Base-by-base conservation (phyloP, 805 yeast species). In the Metschnikowia noctiluminum region DNA sequence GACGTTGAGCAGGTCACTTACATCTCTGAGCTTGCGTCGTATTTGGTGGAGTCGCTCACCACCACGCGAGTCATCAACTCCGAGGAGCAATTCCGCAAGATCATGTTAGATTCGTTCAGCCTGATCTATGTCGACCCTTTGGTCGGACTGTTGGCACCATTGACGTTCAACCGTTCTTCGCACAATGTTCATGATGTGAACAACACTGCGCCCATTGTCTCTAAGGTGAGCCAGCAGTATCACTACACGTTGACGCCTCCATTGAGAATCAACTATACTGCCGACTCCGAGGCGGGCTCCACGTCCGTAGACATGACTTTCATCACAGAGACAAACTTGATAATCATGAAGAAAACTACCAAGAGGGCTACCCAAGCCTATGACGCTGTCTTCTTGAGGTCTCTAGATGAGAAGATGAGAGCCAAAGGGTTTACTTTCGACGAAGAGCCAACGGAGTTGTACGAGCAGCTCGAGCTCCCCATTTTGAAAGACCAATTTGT, bases 91-190 rank as follows among this genome's bases (percentile, higher is more conserved):
- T 64, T 66, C 53, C 64, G 75, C 30, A 63, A 64, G 39, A 59
- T 63, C 44, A 55, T 73, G 38, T 57, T 69, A 54, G 69, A 62
- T 40, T 62, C 66, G 49, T 62, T 73, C 49, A 62, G 61, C 39
- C 63, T 65, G 46, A 65, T 70, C 40, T 73, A 64, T 53, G 54
- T 71, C 14, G 75, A 72, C 42, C 76, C 75, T 8, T 62, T 71
- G 42, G 58, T 72, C 45, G 77, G 74, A 27, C 58, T 64, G 43
- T 55, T 64, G 47, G 63, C 64, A 28, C 60, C 58, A 15, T 53
- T 62, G 49, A 62, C 63, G 46, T 68, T 60, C 52, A 51, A 60
- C 28, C 65, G 65, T 28, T 59, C 64, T 14, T 55, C 68, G 11
- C 55, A 69, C n/a, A 72, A 71, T 52, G 54, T 68, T 7, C 40